Evolutionary conservation across 305 asterid genomes (phyloP).

Genomic region (Rubia tinctorum): DNA sequence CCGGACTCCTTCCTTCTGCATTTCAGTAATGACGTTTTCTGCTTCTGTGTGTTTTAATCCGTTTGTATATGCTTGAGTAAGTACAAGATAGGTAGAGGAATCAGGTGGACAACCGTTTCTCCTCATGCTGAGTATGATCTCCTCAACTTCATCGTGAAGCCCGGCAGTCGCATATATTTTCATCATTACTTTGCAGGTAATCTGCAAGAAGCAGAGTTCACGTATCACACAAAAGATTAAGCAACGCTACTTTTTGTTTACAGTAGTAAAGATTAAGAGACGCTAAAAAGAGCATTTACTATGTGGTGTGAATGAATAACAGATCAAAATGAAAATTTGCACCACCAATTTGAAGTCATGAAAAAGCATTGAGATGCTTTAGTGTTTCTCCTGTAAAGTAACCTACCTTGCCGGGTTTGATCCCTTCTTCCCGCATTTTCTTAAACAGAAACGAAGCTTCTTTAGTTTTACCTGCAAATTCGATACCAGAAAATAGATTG

Average conservation of each 20-base stretch:
- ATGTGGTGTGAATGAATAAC: background rate
- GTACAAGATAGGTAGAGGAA: constrained; percentile 59
- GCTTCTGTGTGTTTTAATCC: constrained; percentile 47
- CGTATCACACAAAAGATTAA: background rate
- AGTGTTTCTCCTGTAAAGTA: background rate
- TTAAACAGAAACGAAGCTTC: constrained; percentile 73
- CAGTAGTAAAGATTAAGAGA: background rate
- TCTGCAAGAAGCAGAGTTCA: constrained; percentile 33
- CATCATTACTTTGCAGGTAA: constrained; percentile 70
- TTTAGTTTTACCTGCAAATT: constrained; percentile 55
- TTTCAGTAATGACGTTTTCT: constrained; percentile 43
- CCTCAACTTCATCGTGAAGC: constrained; percentile 56
- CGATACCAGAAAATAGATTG: background rate
- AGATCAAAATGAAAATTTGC: background rate
- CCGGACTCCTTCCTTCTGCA: constrained; percentile 64
- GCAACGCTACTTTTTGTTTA: background rate
- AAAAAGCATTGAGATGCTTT: background rate
- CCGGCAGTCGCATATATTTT: constrained; percentile 58
- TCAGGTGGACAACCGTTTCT: constrained; percentile 48
- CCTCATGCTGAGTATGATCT: constrained; percentile 52
- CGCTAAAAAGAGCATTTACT: background rate
- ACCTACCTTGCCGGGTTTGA: constrained; percentile 78
- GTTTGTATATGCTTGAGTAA: constrained; percentile 56
- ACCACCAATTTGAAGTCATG: background rate
- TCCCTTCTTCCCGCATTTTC: constrained; percentile 86